Percentiles rank a stretch among this genome's conserved stretches.
Conservation (phyloP, 2,329 filamentous ascomycete species). For the Zasmidium cellare region DNA sequence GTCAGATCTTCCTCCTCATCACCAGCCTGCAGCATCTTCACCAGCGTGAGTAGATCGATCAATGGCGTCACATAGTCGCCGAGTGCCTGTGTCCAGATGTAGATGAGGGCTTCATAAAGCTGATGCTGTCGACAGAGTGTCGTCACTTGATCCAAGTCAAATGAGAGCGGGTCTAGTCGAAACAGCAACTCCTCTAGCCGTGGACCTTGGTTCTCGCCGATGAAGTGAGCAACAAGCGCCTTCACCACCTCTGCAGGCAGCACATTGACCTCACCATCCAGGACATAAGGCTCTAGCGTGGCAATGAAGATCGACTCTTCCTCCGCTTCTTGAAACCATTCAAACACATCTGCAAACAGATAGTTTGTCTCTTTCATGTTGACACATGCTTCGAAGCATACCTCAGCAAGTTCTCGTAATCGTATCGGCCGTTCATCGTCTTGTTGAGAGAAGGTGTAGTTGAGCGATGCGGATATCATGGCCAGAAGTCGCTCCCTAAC, state of each 20-base stretch:
- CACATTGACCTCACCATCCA: constrained; percentile 71
- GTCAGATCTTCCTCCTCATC: constrained; percentile 57
- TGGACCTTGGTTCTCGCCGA: constrained; percentile 70
- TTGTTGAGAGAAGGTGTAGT: constrained; percentile 75
- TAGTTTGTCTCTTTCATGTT: constrained; percentile 78
- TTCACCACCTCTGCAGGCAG: constrained; percentile 85
- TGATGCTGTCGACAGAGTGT: constrained; percentile 86
- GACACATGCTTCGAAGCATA: constrained; percentile 80
- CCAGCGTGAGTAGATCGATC: constrained; percentile 73
- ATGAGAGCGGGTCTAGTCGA: constrained; percentile 82
- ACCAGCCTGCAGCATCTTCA: constrained; percentile 54
- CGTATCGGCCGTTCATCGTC: constrained; percentile 56
- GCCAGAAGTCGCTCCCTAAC: constrained; percentile 88
- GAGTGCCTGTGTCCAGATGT: constrained; percentile 93
- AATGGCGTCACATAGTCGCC: constrained; percentile 88
- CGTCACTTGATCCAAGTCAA: constrained; percentile 93
- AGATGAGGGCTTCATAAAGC: constrained; percentile 92
- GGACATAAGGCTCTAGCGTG: constrained; percentile 81
- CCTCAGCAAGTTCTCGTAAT: constrained; percentile 75
- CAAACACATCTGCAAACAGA: constrained; percentile 86
- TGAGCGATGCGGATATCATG: constrained; percentile 89
- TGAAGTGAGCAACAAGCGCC: constrained; percentile 78
- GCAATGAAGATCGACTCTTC: constrained; percentile 79
- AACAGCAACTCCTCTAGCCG: constrained; percentile 93
- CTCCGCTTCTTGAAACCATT: constrained; percentile 79